Percentiles rank a stretch among this genome's conserved stretches.
Evolutionary conservation across 2,329 filamentous ascomycete genomes (phyloP).

Genomic region (Teratosphaeria nubilosa): DNA sequence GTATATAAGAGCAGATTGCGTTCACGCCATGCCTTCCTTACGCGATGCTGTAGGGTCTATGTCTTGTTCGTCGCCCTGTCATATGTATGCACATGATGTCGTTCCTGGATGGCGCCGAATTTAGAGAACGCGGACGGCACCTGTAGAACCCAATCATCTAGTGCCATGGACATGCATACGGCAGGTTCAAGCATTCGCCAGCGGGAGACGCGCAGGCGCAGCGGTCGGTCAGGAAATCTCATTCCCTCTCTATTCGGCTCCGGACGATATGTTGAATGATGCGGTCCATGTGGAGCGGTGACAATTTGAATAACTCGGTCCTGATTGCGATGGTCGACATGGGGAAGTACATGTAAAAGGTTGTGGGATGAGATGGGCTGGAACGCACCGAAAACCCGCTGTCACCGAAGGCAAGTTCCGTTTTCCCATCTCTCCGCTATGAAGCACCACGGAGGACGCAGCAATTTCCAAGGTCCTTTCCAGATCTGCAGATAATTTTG

Average conservation of each 20-base stretch:
- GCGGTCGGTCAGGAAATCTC: neutral
- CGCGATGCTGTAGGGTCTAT: neutral
- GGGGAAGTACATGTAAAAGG: neutral
- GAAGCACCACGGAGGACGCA: too few relatives aligned
- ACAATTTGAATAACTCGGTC: neutral
- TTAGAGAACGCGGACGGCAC: neutral
- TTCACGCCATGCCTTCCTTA: neutral
- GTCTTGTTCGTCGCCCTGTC: neutral
- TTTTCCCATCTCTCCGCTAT: neutral
- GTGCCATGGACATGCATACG: neutral
- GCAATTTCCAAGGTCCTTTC: too few relatives aligned
- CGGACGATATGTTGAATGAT: neutral
- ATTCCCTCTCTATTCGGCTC: neutral
- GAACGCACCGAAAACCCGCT: neutral
- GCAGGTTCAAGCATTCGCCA: neutral
- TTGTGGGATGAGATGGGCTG: neutral
- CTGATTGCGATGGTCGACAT: neutral
- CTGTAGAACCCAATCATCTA: neutral
- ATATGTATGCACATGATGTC: neutral
- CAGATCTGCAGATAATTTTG: too few relatives aligned
- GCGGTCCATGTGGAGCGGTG: neutral
- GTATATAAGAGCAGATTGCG: neutral
- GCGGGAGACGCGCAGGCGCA: neutral
- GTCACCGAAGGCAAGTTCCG: neutral
- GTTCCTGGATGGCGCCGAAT: neutral